phyloP scores from a whole-genome alignment of 2,329 filamentous ascomycete species.

The Samsoniella hepiali region DNA sequence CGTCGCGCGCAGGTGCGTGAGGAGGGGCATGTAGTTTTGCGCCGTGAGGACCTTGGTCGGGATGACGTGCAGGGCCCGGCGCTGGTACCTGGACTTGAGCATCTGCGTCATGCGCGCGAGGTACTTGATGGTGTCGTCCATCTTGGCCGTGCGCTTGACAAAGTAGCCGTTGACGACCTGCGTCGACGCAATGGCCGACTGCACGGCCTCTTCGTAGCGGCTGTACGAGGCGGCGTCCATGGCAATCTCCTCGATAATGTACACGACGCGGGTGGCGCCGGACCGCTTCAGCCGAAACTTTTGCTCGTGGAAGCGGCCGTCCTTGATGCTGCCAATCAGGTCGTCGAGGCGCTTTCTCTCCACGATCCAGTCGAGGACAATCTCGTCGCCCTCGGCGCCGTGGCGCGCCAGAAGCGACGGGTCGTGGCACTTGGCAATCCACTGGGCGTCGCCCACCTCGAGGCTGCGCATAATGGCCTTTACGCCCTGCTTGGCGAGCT shows the following conservation, averaged over 20 bases:
- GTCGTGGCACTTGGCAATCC: slow-evolving; percentile 72
- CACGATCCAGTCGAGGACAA: slow-evolving; percentile 76
- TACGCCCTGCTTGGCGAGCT: slow-evolving; percentile 64
- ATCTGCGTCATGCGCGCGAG: slow-evolving; percentile 68
- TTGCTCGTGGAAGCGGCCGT: slow-evolving; percentile 79
- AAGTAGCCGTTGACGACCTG: slow-evolving; percentile 79
- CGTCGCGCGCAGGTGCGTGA: slow-evolving; percentile 55
- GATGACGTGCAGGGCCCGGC: slow-evolving; percentile 56
- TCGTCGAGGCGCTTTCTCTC: slow-evolving; percentile 81
- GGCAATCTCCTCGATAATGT: slow-evolving; percentile 71
- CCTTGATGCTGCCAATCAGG: slow-evolving; percentile 75
- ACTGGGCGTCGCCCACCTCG: slow-evolving; percentile 72
- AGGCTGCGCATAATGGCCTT: slow-evolving; percentile 64
- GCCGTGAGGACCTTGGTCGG: slow-evolving; percentile 62
- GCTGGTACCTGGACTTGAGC: slow-evolving; percentile 63
- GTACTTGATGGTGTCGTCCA: slow-evolving; percentile 77
- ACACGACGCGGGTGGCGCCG: slow-evolving; percentile 73
- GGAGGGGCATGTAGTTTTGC: slow-evolving; percentile 62
- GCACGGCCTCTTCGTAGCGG: slow-evolving; percentile 63
- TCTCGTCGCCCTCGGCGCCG: slow-evolving; percentile 63
- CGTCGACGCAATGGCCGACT: slow-evolving; percentile 71
- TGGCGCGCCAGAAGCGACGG: slow-evolving; percentile 50
- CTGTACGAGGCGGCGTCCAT: slow-evolving; percentile 52
- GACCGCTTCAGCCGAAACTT: slow-evolving; percentile 74
- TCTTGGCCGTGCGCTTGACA: slow-evolving; percentile 68